Conservation (phyloP, 129 eudicot species). For the Pittosporum tobira region DNA sequence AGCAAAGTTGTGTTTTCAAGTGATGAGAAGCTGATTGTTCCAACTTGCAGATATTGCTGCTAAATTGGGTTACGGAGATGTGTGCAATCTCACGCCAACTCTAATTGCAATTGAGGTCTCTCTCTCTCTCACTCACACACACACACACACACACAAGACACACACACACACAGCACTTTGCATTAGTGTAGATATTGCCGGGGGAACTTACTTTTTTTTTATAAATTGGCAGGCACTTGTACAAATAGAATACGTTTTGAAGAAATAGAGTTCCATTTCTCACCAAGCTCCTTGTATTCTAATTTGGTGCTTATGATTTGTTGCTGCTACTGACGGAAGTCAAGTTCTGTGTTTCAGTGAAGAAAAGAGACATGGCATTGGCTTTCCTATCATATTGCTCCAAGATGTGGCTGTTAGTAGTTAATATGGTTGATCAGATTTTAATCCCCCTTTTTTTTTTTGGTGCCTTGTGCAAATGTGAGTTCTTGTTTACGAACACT, state of each 20-base stretch:
- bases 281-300: neutral
- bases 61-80: slow-evolving; percentile 58
- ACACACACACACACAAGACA: no score
- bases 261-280: slow-evolving; percentile 9
- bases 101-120: slow-evolving; percentile 75
- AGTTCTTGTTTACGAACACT: no score
- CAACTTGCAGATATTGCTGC: slow-evolving; percentile 54
- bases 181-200: no score
- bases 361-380: slow-evolving; percentile 3
- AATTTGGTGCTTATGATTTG: neutral
- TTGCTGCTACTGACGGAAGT: neutral
- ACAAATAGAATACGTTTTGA: slow-evolving; percentile 40
- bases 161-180: no score
- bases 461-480: no score
- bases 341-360: slow-evolving; percentile 1
- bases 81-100: slow-evolving; percentile 54
- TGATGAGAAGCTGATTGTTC: neutral
- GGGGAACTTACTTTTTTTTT: neutral
- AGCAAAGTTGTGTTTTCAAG: neutral
- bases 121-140: slow-evolving; percentile 25
- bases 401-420: no score
- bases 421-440: no score
- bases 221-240: slow-evolving; percentile 38
- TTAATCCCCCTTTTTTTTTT: no score
- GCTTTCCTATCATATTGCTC: no score